Percentiles rank a stretch among this genome's conserved stretches.
These are phyloP conservation scores for Boechera retrofracta DNA, from an alignment of 345 rosid species.

Conservation along the genomic window DNA sequence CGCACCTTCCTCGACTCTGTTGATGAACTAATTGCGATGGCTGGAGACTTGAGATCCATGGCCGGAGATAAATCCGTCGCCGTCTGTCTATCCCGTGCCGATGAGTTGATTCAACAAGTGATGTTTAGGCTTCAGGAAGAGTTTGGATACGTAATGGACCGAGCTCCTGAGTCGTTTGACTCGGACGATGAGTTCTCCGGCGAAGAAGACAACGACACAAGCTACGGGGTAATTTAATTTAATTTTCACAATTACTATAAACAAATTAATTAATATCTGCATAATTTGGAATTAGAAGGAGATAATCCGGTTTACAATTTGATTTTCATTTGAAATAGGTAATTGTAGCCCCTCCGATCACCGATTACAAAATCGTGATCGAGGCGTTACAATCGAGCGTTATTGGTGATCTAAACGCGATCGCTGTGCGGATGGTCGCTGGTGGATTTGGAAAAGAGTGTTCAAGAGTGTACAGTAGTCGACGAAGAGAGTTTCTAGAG, in stretches of 20 bases:
- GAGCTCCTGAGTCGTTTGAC: constrained; percentile 66
- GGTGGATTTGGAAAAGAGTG: constrained; percentile 84
- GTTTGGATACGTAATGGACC: constrained; percentile 74
- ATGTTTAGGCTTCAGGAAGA: constrained; percentile 83
- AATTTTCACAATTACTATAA: too few relatives aligned
- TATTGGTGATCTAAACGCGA: constrained; percentile 78
- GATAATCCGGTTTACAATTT: background rate
- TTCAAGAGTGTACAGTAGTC: constrained; percentile 75
- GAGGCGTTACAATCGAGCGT: constrained; percentile 80
- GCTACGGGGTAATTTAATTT: constrained; percentile 40
- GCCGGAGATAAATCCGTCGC: constrained; percentile 52
- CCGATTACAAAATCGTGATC: constrained; percentile 73
- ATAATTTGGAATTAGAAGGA: background rate
- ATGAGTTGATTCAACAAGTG: constrained; percentile 74
- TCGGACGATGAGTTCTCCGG: constrained; percentile 44
- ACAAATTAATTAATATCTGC: background rate
- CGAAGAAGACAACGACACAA: constrained; percentile 52
- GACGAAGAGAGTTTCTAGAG: constrained; percentile 81
- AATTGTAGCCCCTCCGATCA: constrained; percentile 67
- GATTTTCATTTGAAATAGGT: constrained; percentile 15
- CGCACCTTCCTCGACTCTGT: constrained; percentile 69
- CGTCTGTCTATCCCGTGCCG: constrained; percentile 68
- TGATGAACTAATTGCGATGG: constrained; percentile 61
- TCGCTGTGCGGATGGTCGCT: constrained; percentile 79
- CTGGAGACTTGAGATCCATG: constrained; percentile 60